phyloP scores from a whole-genome alignment of 805 yeast genomes.

The Barnettozyma sucrosica region DNA sequence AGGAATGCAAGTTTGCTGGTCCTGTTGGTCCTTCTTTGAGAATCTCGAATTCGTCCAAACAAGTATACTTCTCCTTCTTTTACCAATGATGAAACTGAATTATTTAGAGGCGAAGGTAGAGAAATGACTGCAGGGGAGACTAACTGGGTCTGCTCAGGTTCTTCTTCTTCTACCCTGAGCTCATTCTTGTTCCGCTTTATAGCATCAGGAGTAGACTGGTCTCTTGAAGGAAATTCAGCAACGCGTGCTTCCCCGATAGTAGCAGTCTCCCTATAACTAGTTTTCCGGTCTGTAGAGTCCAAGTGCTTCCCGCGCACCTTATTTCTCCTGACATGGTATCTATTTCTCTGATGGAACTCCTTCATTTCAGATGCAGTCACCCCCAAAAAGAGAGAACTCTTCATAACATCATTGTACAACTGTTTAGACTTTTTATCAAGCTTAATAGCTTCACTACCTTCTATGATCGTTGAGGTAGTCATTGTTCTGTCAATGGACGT shows the following conservation, averaged over 20 bases:
- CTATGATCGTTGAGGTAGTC: not conserved
- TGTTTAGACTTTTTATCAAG: conserved; percentile 6
- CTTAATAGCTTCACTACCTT: not conserved
- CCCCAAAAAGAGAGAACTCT: conserved; percentile 17
- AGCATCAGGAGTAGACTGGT: not conserved
- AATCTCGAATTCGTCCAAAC: not conserved
- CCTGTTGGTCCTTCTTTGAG: not conserved
- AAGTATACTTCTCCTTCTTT: not conserved
- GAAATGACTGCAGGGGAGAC: not conserved
- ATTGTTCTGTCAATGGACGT: not conserved
- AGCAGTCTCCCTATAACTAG: not conserved
- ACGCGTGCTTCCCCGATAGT: not conserved
- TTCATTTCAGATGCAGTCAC: conserved; percentile 14
- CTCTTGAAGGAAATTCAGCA: not conserved
- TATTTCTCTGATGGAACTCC: conserved; percentile 5
- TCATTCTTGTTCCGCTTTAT: not conserved
- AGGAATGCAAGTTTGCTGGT: not conserved
- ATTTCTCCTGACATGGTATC: not conserved
- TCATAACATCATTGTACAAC: conserved; percentile 18
- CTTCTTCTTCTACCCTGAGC: not conserved
- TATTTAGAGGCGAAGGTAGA: not conserved
- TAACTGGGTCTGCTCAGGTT: not conserved
- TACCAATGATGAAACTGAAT: not conserved
- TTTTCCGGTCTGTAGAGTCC: not conserved
- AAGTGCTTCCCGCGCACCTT: not conserved